Conservation (phyloP, 352 stramenopile genomes). For the Globisporangium polare region DNA sequence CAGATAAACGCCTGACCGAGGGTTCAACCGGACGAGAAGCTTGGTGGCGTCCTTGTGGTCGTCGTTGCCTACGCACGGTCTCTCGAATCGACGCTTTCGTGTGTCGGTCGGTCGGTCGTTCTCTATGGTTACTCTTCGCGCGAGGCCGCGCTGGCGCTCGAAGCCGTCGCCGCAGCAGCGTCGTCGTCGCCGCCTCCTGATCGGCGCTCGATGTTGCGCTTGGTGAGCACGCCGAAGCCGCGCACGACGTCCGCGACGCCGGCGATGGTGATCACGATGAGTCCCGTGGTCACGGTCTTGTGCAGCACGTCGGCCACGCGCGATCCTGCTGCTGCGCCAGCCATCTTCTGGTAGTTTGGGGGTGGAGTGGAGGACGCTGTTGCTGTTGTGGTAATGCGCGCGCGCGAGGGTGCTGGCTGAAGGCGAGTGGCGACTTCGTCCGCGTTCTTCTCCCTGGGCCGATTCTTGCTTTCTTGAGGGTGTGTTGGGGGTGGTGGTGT, state of each 20-base stretch:
- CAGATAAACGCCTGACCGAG: too few relatives aligned
- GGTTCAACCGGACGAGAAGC: background rate
- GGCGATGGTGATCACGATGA: slow-evolving; percentile 63
- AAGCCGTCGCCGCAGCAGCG: background rate
- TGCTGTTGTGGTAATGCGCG: background rate
- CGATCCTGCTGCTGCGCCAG: slow-evolving; percentile 27
- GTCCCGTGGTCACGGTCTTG: slow-evolving; percentile 77
- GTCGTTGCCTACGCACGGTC: background rate
- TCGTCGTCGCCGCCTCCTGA: slow-evolving; percentile 18
- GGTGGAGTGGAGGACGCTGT: background rate
- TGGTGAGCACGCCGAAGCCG: slow-evolving; percentile 74
- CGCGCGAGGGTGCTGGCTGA: background rate
- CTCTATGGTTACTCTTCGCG: slow-evolving; percentile 24
- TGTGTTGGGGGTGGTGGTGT: too few relatives aligned
- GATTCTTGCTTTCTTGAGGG: too few relatives aligned
- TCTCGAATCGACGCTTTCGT: background rate
- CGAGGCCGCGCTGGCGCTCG: slow-evolving; percentile 9
- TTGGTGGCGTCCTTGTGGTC: background rate
- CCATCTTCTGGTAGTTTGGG: slow-evolving; percentile 3
- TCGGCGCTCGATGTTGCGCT: slow-evolving; percentile 73
- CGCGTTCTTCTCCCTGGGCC: too few relatives aligned
- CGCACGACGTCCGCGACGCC: slow-evolving; percentile 71
- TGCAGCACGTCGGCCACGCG: slow-evolving; percentile 71
- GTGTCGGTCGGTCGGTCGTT: background rate
- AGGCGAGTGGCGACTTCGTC: background rate